Percentiles rank a stretch among this genome's conserved stretches.
Evolutionary conservation across 371 early-diverging fungal species (phyloP).

Genomic region (Dichotomocladium elegans): DNA sequence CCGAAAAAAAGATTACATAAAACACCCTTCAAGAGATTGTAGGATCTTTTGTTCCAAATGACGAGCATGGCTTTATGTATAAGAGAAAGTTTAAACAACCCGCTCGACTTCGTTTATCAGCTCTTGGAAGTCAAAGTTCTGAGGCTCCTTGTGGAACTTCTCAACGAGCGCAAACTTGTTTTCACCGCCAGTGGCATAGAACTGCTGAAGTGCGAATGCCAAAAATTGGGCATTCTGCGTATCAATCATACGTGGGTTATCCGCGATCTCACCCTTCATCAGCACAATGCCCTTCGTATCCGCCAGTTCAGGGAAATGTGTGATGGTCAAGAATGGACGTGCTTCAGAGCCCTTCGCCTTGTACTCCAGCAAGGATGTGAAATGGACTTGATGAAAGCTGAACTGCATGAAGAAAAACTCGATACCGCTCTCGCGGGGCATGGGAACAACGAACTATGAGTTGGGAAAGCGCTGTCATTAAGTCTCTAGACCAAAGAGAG

Average conservation of each 20-base stretch:
- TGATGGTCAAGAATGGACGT: slow-evolving; percentile 80
- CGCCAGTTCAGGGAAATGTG: slow-evolving; percentile 84
- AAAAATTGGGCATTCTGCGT: slow-evolving; percentile 80
- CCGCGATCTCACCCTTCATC: slow-evolving; percentile 84
- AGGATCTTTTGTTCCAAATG: too few relatives aligned
- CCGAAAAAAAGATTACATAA: too few relatives aligned
- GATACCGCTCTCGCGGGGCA: slow-evolving; percentile 79
- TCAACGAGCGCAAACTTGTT: slow-evolving; percentile 68
- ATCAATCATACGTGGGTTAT: slow-evolving; percentile 53
- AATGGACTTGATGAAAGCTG: slow-evolving; percentile 76
- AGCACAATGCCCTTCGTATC: slow-evolving; percentile 81
- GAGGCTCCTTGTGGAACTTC: slow-evolving; percentile 74
- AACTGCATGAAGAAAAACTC: slow-evolving; percentile 89
- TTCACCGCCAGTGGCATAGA: slow-evolving; percentile 79
- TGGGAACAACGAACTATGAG: slow-evolving; percentile 83
- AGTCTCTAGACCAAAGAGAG: too few relatives aligned
- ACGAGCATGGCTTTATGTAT: too few relatives aligned
- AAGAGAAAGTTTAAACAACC: slow-evolving; percentile 42
- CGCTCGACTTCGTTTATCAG: slow-evolving; percentile 66
- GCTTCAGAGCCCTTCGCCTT: slow-evolving; percentile 78
- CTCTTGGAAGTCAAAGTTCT: slow-evolving; percentile 71
- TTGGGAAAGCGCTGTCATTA: too few relatives aligned
- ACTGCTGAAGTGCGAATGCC: slow-evolving; percentile 81
- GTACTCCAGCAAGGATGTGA: slow-evolving; percentile 90
- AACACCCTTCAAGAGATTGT: too few relatives aligned